A percentile compares a stretch with the other conserved stretches of the same genome.
Evolutionary conservation across 2,329 filamentous ascomycete genomes (phyloP).

Genomic region (Alternaria dauci): DNA sequence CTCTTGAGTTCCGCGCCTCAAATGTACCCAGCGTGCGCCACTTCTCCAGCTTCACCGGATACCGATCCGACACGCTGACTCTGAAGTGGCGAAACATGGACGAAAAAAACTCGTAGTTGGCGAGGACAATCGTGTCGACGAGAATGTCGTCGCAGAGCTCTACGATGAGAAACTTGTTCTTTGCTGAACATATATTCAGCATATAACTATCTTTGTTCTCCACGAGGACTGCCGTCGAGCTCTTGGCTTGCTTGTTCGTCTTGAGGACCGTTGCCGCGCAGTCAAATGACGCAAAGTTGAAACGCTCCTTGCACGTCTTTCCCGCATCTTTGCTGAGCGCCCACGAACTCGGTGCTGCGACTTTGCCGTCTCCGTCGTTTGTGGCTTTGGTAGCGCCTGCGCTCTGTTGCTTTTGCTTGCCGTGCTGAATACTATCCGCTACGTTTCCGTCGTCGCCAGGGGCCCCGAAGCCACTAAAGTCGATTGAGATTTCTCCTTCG

Average conservation of each 20-base stretch:
- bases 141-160: slow-evolving; percentile 88
- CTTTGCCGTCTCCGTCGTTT: slow-evolving; percentile 39
- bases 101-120: slow-evolving; percentile 99
- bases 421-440: slow-evolving; percentile 27
- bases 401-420: slow-evolving; percentile 15
- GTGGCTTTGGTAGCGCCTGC: slow-evolving; percentile 24
- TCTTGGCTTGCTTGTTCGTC: slow-evolving; percentile 85
- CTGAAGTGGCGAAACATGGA: slow-evolving; percentile 93
- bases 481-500: slow-evolving; percentile 83
- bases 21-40: slow-evolving; percentile 91
- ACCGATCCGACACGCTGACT: slow-evolving; percentile 91
- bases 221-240: slow-evolving; percentile 84
- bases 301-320: slow-evolving; percentile 96
- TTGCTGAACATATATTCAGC: slow-evolving; percentile 85
- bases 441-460: slow-evolving; percentile 35
- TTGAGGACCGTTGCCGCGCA: slow-evolving; percentile 94
- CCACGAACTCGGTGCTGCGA: slow-evolving; percentile 43
- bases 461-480: slow-evolving; percentile 70
- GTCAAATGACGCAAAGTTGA: slow-evolving; percentile 97
- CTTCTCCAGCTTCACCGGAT: slow-evolving; percentile 89
- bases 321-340: slow-evolving; percentile 87
- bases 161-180: slow-evolving; percentile 93
- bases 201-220: slow-evolving; percentile 99
- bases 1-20: slow-evolving; percentile 88
- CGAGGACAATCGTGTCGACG: slow-evolving; percentile 94